phyloP scores from a whole-genome alignment of 352 stramenopile genomes.

The Bremia lactucae region DNA sequence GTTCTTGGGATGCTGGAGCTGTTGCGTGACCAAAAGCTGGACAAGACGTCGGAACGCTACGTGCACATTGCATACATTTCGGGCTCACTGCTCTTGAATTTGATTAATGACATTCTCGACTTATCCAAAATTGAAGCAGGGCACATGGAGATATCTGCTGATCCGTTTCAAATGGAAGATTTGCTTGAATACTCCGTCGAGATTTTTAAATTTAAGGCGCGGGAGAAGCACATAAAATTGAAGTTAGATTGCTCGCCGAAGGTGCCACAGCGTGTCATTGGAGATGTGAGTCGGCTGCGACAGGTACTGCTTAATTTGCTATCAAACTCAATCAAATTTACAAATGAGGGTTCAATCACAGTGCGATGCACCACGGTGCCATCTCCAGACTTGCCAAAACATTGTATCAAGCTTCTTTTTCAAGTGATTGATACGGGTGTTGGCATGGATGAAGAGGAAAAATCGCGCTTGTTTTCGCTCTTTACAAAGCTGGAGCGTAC shows the following conservation, averaged over 20 bases:
- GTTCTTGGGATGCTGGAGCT: constrained; percentile 74
- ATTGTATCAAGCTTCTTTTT: constrained; percentile 54
- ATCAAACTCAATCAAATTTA: constrained; percentile 77
- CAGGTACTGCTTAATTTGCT: constrained; percentile 69
- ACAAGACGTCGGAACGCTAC: constrained; percentile 48
- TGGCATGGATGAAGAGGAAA: constrained; percentile 55
- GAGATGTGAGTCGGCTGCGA: constrained; percentile 51
- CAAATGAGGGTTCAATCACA: constrained; percentile 55
- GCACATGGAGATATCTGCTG: constrained; percentile 66
- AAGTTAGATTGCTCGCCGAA: constrained; percentile 39
- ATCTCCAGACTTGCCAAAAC: constrained; percentile 36
- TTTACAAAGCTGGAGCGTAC: constrained; percentile 63
- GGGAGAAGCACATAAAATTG: constrained; percentile 77
- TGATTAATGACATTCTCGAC: constrained; percentile 84
- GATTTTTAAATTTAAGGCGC: constrained; percentile 74
- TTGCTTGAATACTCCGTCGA: constrained; percentile 69
- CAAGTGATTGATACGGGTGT: constrained; percentile 64
- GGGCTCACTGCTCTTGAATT: constrained; percentile 48
- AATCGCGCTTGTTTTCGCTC: constrained; percentile 47
- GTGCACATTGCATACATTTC: constrained; percentile 68
- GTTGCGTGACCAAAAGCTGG: constrained; percentile 46
- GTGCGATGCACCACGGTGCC: constrained; percentile 51
- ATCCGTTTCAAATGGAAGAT: constrained; percentile 69
- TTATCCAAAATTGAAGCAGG: constrained; percentile 88
- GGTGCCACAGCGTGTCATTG: constrained; percentile 45